Base-by-base conservation (phyloP, 768 basidiomycete species). In the Hebeloma cylindrosporum region DNA sequence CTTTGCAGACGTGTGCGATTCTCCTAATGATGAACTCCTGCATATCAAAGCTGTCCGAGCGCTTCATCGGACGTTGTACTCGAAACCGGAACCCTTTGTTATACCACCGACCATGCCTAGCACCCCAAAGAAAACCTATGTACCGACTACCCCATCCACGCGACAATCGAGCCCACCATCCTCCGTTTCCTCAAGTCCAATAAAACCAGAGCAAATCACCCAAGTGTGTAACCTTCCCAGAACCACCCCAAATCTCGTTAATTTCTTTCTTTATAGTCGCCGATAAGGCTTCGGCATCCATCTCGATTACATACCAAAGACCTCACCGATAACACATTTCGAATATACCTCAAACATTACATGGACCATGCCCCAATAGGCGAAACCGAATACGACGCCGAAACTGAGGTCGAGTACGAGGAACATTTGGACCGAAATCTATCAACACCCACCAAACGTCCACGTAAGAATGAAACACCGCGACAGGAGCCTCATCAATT, bases 311-410 rank as follows among this genome's bases (percentile, higher is more conserved):
- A 75, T 43, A 75, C 79, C 0, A 70, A 71, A 14, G 84, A 89
- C 44, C 77, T 91, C 20, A 89, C 79, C 2, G 75, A 70, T 3
- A 83, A 83, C 48, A 84, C 80, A 0, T 87, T 91, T 59, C 75
- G 83, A 8, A 75, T 87, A 28, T 88, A 91, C 53, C 52, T 91
- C 48, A 88, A 86, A 52, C 83, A 89, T 52, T 90, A 80, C 62
- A 85, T 91, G 83, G 80, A 86, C 53, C 70, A 82, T 54, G 73
- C 72, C 0, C 66, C 70, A 27, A 38, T 57, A 39, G 29, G 31
- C 33, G 45, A 43, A 55, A 34, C 41, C 7, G 54, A 53, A 6
- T 53, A 52, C 37, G 51, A 60, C 32, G 27, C 49, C 16, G 56
- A 58, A 16, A 26, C 40, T 1, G 23, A 26, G 20, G 40, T 46